These are phyloP conservation scores for Alternaria infectoria DNA, from an alignment of 2,329 filamentous ascomycete genomes.

Conservation along the genomic window DNA sequence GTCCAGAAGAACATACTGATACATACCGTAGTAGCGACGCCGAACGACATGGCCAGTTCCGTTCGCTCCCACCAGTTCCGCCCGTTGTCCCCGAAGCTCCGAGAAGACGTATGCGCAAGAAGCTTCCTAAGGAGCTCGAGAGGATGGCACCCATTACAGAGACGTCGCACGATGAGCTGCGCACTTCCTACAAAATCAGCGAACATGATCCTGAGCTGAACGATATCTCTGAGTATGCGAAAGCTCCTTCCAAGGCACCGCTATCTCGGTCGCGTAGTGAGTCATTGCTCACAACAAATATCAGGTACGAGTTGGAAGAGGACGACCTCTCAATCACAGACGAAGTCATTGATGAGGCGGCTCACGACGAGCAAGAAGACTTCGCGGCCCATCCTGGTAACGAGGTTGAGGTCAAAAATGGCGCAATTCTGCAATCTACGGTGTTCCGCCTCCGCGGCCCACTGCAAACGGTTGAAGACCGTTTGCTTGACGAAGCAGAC, in stretches of 20 bases:
- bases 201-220: constrained; percentile 21
- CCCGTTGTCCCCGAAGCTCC: constrained; percentile 1
- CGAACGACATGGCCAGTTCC: constrained; percentile 1
- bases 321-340: constrained; percentile 21
- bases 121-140: constrained; percentile 20
- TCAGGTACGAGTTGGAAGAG: constrained; percentile 13
- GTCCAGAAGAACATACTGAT: constrained; percentile 9
- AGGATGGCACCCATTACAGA: constrained; percentile 36
- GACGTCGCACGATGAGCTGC: constrained; percentile 23
- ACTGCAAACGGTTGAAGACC: constrained; percentile 28
- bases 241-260: neutral
- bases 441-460: constrained; percentile 19
- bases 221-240: constrained; percentile 26
- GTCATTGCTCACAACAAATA: neutral
- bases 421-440: neutral
- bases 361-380: neutral
- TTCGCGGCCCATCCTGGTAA: constrained; percentile 2
- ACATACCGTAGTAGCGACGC: constrained; percentile 15
- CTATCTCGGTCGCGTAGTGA: constrained; percentile 2
- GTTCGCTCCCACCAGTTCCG: neutral
- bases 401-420: constrained; percentile 2
- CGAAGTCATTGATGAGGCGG: neutral
- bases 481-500: constrained; percentile 28
- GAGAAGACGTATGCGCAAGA: constrained; percentile 18
- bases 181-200: constrained; percentile 10